Base-by-base conservation (phyloP, 148 eudicot species). In the Pouteria glomerata region DNA sequence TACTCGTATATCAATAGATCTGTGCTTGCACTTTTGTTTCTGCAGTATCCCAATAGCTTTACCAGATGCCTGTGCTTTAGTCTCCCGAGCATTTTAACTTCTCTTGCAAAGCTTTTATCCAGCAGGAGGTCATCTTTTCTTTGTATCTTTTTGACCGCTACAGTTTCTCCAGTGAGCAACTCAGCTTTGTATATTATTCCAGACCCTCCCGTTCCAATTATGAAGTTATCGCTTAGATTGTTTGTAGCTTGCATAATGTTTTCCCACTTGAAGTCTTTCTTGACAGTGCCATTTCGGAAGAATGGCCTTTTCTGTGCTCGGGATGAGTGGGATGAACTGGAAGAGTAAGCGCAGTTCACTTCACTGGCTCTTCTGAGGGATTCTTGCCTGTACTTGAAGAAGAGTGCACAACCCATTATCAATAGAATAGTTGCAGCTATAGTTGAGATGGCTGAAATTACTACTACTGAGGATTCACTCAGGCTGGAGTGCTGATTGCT, bases 61-160 rank as follows among this genome's bases (percentile, higher is more conserved):
- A 90, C 89, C 77, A 95, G 76, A 82, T 90, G 99, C 83, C 96
- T 86, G 78, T 95, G 99, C 84, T 89, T 84, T 82, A 95, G 82
- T 73, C 94, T 84, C 51, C 99, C 96, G 0, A 95, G 92, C 0
- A 97, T 95, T 62, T 83, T 95, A 41, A 95, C 83, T 79, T 95
- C 99, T 74, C 97, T 88, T 4, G 83, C 85, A 68, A 91, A 95
- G 87, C 99, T 95, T 69, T 81, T 95, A 48, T 92, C 94, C 35
- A 86, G 53, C 81, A 84, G 1, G 10, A 79, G 66, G 65, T 92
- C 96, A 66, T 92, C 99, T 76, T 86, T 89, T 42, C 77, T 79
- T 0, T 77, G 80, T 76, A 95, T 91, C 74, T 82, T 92, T 74
- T 95, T 95, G 42, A 95, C 88, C 15, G 99, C 99, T 7, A 95